A percentile compares a stretch with the other conserved stretches of the same genome.
These are phyloP conservation scores for Amborella trichopoda DNA, from an alignment of 164 flowering plant species.

Conservation along the genomic window DNA sequence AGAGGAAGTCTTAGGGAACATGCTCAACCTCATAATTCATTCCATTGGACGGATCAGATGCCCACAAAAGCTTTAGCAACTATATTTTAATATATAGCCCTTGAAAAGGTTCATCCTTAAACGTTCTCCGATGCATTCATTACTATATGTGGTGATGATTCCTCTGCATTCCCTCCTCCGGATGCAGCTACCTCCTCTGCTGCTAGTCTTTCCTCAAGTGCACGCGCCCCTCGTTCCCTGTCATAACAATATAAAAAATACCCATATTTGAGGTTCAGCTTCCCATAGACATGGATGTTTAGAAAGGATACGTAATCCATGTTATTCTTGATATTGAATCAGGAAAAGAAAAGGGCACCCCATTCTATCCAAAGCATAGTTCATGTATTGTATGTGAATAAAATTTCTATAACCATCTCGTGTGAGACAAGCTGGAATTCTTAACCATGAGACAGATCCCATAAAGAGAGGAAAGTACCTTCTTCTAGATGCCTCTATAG, in stretches of 20 bases:
- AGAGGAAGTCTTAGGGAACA: no score
- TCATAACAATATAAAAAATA: constrained; percentile 3
- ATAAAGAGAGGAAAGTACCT: constrained; percentile 34
- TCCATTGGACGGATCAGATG: no score
- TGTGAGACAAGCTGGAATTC: not conserved
- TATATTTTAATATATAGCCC: no score
- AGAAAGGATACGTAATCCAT: not conserved
- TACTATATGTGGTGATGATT: constrained; percentile 17
- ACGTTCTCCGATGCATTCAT: constrained; percentile 53
- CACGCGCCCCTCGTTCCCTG: constrained; percentile 93
- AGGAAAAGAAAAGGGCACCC: not conserved
- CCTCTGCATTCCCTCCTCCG: constrained; percentile 26
- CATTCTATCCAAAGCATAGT: not conserved
- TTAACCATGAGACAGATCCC: not conserved
- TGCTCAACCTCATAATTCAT: no score
- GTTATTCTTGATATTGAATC: not conserved
- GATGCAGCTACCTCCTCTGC: constrained; percentile 44
- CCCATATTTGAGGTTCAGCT: not conserved
- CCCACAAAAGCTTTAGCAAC: no score
- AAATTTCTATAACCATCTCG: not conserved
- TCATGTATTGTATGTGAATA: not conserved
- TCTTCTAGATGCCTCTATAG: constrained; percentile 90
- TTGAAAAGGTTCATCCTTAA: constrained; percentile 12
- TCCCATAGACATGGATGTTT: not conserved
- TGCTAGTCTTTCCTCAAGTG: constrained; percentile 88